Evolutionary conservation across 2,329 filamentous ascomycete species (phyloP), one percentile per base, ranked within the genome.

Genomic region (Didymella glomerata): DNA sequence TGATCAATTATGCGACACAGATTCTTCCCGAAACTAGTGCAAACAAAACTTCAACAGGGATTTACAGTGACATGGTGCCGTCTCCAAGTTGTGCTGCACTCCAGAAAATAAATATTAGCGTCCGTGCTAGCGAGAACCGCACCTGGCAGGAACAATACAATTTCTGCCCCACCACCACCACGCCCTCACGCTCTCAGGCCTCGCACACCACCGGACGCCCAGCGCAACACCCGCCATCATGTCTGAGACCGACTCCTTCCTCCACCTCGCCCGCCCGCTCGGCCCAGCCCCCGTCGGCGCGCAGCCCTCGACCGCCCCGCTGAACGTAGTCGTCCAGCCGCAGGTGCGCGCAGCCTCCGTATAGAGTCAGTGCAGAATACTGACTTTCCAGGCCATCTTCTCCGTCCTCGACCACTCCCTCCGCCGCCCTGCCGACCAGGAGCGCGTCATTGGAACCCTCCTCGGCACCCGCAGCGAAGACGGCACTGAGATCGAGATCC

Each of bases 401-500:
- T 86, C 85, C 62, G 78, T 89, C 69, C 84, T 89, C 78, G 95
- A 99, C 82, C 95, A 99, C 84, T 93, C 94, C 68, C 87, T 94
- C 68, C 92, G 95, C 80, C 90, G 94, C 75, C 93, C 96, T 74
- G 89, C 90, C 67, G 92, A 97, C 80, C 93, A 95, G 76, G 92
- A 95, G 73, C 91, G 95, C 76, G 95, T 99, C 65, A 99, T 99
- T 76, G 95, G 95, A 74, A 97, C 95, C 61, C 88, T 99, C 56
- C 88, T 99, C 57, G 95, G 95, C 76, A 90, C 90, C 68, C 90
- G 95, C 69, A 95, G 90, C 77, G 95, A 99, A 83, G 95, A 99
- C 85, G 95, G 94, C 79, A 92, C 91, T 76, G 94, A 98, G 80
- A 92, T 96, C 74, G 93, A 96, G 81, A 95, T 99, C 74, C 89